Evolutionary conservation across 257 asterid species (phyloP).

Genomic region (Fraxinus pennsylvanica): DNA sequence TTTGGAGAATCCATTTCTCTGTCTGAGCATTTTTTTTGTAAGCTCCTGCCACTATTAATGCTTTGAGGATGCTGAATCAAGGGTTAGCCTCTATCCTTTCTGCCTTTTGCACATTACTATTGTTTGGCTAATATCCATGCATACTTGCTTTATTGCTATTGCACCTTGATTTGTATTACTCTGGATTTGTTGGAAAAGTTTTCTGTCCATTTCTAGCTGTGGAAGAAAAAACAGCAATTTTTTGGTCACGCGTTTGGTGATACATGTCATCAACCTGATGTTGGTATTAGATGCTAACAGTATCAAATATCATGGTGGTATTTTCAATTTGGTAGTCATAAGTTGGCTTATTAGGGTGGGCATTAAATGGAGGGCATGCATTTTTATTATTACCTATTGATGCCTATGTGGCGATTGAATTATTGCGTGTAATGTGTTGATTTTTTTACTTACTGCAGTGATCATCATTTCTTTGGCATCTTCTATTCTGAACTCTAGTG

Average conservation of each 20-base stretch:
- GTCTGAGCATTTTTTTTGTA: background rate
- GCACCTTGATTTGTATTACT: background rate
- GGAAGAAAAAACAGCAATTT: background rate
- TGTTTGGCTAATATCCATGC: background rate
- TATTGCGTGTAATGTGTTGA: too few species aligned
- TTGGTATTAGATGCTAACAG: too few species aligned
- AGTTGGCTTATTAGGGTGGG: too few species aligned
- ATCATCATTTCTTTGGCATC: too few species aligned
- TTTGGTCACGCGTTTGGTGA: background rate
- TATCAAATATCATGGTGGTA: too few species aligned
- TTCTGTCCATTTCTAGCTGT: background rate
- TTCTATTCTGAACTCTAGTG: too few species aligned
- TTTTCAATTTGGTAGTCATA: too few species aligned
- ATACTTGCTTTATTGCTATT: background rate
- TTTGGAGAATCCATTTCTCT: background rate
- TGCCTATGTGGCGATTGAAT: too few species aligned
- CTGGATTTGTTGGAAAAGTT: background rate
- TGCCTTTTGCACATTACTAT: background rate
- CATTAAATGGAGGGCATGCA: too few species aligned
- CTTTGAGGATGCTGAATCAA: slow-evolving; percentile 1
- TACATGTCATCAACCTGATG: background rate
- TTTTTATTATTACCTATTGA: too few species aligned
- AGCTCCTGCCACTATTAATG: background rate
- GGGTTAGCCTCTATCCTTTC: background rate
- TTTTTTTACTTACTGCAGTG: too few species aligned